Conservation (phyloP, 2,329 filamentous ascomycete genomes). For the Penicillium sclerotiorum region DNA sequence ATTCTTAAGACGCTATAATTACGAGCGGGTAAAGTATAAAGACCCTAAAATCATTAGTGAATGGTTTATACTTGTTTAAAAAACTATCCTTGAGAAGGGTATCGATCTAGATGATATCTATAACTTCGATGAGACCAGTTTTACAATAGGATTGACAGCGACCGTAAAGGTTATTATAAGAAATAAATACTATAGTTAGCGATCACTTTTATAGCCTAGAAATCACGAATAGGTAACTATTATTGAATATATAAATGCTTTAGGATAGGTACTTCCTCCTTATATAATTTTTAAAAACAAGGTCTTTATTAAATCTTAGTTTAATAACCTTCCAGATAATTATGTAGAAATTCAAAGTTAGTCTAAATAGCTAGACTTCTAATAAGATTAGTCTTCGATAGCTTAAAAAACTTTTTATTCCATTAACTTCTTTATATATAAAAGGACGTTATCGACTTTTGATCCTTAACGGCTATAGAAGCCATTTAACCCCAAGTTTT, state of each 20-base stretch:
- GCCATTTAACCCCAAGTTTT: neutral
- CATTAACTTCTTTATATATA: too few species aligned
- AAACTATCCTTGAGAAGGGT: neutral
- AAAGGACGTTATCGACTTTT: neutral
- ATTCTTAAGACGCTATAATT: too few species aligned
- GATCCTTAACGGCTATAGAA: neutral
- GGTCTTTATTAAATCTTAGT: neutral
- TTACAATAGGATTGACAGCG: slow-evolving; percentile 2
- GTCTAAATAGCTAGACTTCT: too few species aligned
- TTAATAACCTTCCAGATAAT: too few species aligned
- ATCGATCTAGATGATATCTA: neutral
- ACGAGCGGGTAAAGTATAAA: too few species aligned
- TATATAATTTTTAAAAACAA: neutral
- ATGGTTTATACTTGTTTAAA: too few species aligned
- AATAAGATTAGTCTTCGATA: too few species aligned
- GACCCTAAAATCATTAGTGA: too few species aligned
- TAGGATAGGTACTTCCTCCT: neutral
- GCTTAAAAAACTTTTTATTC: too few species aligned
- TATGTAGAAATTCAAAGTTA: too few species aligned
- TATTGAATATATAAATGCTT: slow-evolving; percentile 2
- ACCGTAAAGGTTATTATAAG: neutral
- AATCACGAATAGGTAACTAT: slow-evolving; percentile 1
- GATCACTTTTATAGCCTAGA: slow-evolving; percentile 2
- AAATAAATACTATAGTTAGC: neutral
- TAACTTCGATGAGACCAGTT: slow-evolving; percentile 4